phyloP scores from a whole-genome alignment of 257 asterid species.

The Lycium ferocissimum region DNA sequence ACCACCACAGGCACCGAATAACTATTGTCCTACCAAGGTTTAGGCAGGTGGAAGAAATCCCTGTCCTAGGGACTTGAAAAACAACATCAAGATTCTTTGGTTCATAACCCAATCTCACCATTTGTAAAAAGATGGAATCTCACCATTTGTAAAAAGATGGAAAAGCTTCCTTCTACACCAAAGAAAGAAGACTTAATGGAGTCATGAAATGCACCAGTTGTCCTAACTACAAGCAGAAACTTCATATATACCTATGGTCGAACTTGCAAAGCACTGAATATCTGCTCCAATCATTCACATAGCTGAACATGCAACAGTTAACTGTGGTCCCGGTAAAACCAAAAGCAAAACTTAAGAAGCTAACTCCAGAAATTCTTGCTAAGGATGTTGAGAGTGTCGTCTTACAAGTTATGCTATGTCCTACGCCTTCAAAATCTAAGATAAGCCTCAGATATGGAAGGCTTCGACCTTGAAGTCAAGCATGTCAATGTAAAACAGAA shows the following conservation, averaged over 20 bases:
- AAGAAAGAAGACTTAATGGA: neutral
- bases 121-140: neutral
- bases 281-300: neutral
- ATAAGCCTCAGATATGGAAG: neutral
- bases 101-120: neutral
- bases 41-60: neutral
- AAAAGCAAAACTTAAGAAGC: constrained; percentile 15
- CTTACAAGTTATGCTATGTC: constrained; percentile 13
- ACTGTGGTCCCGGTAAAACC: constrained; percentile 14
- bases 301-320: neutral
- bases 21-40: neutral
- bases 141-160: neutral
- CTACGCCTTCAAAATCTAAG: neutral
- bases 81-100: neutral
- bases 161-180: neutral
- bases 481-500: neutral
- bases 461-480: neutral
- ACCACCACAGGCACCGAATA: neutral
- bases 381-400: neutral
- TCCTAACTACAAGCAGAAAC: neutral
- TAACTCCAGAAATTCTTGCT: neutral
- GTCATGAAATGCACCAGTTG: neutral
- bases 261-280: neutral
- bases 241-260: neutral
- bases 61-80: neutral